phyloP scores from a whole-genome alignment of 208 protist species.

The Trypanosoma melophagium region DNA sequence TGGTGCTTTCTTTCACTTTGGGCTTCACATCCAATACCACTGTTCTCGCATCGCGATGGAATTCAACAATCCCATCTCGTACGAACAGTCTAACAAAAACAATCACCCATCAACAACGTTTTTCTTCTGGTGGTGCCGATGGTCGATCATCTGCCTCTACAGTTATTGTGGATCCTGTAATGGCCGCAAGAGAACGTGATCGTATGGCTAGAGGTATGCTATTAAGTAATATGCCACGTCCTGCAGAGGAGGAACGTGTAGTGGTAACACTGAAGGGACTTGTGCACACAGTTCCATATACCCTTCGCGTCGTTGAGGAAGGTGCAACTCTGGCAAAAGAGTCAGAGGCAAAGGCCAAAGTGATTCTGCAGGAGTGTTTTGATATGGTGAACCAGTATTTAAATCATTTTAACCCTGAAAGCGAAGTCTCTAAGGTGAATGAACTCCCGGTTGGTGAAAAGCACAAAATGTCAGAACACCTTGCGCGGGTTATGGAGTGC shows the following conservation, averaged over 20 bases:
- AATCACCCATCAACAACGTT: slow-evolving; percentile 8
- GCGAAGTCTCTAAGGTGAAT: slow-evolving; percentile 45
- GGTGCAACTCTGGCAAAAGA: not conserved
- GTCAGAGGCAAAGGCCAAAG: slow-evolving; percentile 15
- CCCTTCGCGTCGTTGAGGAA: slow-evolving; percentile 32
- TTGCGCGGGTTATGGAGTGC: slow-evolving; percentile 39
- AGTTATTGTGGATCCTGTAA: slow-evolving; percentile 54
- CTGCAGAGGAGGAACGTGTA: slow-evolving; percentile 24
- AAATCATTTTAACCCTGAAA: slow-evolving; percentile 51
- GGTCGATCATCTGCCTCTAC: slow-evolving; percentile 49
- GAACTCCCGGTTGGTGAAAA: slow-evolving; percentile 19
- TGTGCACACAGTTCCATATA: slow-evolving; percentile 75
- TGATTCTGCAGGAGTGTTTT: slow-evolving; percentile 50
- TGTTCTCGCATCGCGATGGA: not conserved
- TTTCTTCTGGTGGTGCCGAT: slow-evolving; percentile 27
- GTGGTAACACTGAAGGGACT: slow-evolving; percentile 49
- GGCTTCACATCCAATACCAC: not conserved
- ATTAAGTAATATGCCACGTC: slow-evolving; percentile 43
- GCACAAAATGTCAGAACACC: slow-evolving; percentile 44
- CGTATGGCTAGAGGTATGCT: slow-evolving; percentile 60
- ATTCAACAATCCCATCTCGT: not conserved
- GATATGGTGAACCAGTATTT: slow-evolving; percentile 48
- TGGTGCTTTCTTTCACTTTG: not conserved
- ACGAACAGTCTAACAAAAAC: not conserved
- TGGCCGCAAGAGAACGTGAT: slow-evolving; percentile 61